Evolutionary conservation across 2,329 filamentous ascomycete species (phyloP), one percentile per base, ranked within the genome.

Genomic region (Venturia asperata): DNA sequence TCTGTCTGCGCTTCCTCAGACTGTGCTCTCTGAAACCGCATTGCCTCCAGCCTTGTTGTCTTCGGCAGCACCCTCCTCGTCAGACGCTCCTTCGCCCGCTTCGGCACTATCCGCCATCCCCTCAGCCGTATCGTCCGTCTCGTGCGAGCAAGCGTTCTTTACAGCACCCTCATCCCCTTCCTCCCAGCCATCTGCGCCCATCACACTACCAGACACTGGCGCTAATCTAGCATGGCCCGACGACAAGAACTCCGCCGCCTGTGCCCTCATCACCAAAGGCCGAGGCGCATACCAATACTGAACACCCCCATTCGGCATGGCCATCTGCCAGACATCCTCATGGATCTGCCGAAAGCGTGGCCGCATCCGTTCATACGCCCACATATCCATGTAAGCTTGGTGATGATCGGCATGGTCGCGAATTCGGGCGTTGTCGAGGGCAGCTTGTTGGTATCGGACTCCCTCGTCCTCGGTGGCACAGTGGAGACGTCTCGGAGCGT

Each of bases 21-120:
- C 7, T 47, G 45, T 4, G 19, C 19, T 9, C 21, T 21, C 45
- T 24, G 7, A 19, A 10, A 2, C n/a, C n/a, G 11, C n/a, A 24
- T 24, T 11, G 5, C 1, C 45, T 49, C 24, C 45, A n/a, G 10
- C 45, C 21, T 24, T 7, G 47, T 15, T 27, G 1, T 4, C 47
- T 17, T 27, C 1, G 47, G 15, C 47, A 15, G 21, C 11, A 3
- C 5, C 13, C 13, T 52, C 24, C 11, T 1, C 47, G 4, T 24
- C 45, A 1, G 4, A 24, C n/a, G 21, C n/a, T 24, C 24, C n/a
- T 13, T n/a, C n/a, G 7, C 24, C 47, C 6, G 10, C 47, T 52
- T 17, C 47, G 21, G 21, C 67, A 68, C 15, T 27, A 21, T 27
- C 47, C 47, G 17, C 4, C 19, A 21, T 47, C 19, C 3, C 45